phyloP scores from a whole-genome alignment of 2,329 filamentous ascomycete species.

The Onygena corvina region DNA sequence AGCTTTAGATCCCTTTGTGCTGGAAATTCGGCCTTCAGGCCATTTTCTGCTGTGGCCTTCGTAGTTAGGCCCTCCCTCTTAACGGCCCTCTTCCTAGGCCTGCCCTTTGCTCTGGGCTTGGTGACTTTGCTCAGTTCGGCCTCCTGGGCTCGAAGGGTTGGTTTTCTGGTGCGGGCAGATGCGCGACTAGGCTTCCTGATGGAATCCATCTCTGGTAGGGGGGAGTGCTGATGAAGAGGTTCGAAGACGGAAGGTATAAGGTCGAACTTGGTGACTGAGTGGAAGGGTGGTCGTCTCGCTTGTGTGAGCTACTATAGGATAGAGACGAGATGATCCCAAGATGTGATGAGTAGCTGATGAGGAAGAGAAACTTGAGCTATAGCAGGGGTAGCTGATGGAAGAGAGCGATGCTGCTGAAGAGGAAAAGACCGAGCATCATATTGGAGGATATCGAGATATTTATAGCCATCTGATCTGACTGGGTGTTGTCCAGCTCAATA shows the following conservation, averaged over 20 bases:
- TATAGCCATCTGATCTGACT: not conserved
- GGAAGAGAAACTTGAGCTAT: not conserved
- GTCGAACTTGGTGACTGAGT: not conserved
- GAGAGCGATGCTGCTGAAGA: not conserved
- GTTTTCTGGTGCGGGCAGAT: slow-evolving; percentile 23
- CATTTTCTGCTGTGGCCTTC: not conserved
- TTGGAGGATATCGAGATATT: not conserved
- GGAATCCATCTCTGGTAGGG: not conserved
- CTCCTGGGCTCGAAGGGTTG: slow-evolving; percentile 23
- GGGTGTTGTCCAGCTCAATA: not conserved
- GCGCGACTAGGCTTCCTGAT: slow-evolving; percentile 13
- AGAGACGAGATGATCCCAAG: too few species aligned
- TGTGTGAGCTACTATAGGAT: too few species aligned
- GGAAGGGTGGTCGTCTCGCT: not conserved
- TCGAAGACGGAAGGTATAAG: not conserved
- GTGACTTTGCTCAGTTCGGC: slow-evolving; percentile 13
- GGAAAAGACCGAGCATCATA: not conserved
- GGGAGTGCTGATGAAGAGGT: not conserved
- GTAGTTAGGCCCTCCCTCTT: not conserved
- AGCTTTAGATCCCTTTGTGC: slow-evolving; percentile 10
- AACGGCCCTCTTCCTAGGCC: slow-evolving; percentile 1
- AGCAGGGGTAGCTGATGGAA: not conserved
- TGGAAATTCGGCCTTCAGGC: slow-evolving; percentile 2
- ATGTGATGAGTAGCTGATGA: not conserved
- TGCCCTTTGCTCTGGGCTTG: slow-evolving; percentile 4